Percentiles rank a stretch among this genome's conserved stretches.
phyloP scores from a whole-genome alignment of 805 yeast genomes.

The Cyberlindnera veronae region DNA sequence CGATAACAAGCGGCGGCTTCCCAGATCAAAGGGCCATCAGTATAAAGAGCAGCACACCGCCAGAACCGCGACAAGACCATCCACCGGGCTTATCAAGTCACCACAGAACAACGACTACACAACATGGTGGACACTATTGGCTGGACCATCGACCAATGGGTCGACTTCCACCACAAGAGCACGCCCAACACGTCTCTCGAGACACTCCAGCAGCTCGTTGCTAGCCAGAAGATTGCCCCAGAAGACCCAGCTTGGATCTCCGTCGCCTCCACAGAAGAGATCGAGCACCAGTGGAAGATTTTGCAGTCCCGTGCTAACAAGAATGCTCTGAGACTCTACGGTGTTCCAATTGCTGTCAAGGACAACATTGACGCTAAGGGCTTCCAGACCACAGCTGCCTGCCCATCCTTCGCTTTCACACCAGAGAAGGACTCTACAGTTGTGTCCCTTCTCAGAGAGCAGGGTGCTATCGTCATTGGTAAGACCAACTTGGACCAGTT shows the following conservation, averaged over 20 bases:
- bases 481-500: constrained; percentile 96
- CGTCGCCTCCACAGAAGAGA: constrained; percentile 55
- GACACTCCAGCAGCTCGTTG: constrained; percentile 42
- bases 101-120: neutral
- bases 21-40: neutral
- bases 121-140: constrained; percentile 38
- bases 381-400: constrained; percentile 89
- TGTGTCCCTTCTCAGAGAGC: constrained; percentile 68
- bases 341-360: constrained; percentile 93
- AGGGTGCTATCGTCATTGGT: constrained; percentile 92
- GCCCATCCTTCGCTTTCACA: constrained; percentile 73
- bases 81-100: neutral
- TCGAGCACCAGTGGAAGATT: constrained; percentile 74
- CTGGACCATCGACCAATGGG: constrained; percentile 84
- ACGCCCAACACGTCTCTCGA: constrained; percentile 60
- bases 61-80: neutral
- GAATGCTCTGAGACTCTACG: constrained; percentile 64
- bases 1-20: constrained; percentile 9
- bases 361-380: constrained; percentile 90
- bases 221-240: constrained; percentile 42
- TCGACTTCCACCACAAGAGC: constrained; percentile 56
- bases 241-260: constrained; percentile 93
- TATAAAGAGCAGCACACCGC: constrained; percentile 1
- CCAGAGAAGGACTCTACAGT: constrained; percentile 75
- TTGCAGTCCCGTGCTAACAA: constrained; percentile 61